Base-by-base conservation (phyloP, 768 basidiomycete genomes). In the Pulveroboletus sp. region DNA sequence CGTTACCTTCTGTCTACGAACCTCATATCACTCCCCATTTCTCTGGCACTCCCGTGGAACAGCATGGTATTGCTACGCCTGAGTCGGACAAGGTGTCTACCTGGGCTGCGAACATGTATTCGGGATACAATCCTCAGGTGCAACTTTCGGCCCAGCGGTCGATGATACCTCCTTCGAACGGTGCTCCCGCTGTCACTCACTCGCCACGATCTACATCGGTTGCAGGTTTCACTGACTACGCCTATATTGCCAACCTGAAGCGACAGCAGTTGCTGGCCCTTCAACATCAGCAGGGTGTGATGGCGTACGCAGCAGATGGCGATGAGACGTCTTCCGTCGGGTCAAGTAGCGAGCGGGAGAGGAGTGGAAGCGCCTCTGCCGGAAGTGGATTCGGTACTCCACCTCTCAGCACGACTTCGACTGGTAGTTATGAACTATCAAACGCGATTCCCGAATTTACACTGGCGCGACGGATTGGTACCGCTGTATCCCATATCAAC, bases 1-100 rank as follows among this genome's bases (percentile, higher is more conserved):
- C 73, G 2, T 75, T 79, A 70, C 62, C 74, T 45, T 58, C 70
- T 11, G 55, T 73, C 28, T 76, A 76, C 51, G 75, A 76, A 47
- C 67, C 73, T n/a, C 66, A 71, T 48, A 51, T 62, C 28, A 13
- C 58, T 15, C 57, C 62, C 30, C 70, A 71, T 39, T 73, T 58
- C 47, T 28, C 54, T 17, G 53, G 56, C 38, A 38, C 54, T 32
- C 14, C 54, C 18, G 43, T 59, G 8, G 55, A 45, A 43, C 67
- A 55, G 27, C 66, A 65, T 1, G 52, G 51, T 26, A 40, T 59
- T 9, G 18, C 50, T 32, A 47, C 49, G 2, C 42, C 63, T 9
- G 65, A 66, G 28, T 35, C 39, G 1, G 66, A 67, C 31, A 72
- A 71, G 46, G 49, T 53, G 8, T 49, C 64, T 37, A 18, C 57